A percentile compares a stretch with the other conserved stretches of the same genome.
phyloP scores from a whole-genome alignment of 192 early-diverging fungal species.

The Gryganskiella cystojenkinii region DNA sequence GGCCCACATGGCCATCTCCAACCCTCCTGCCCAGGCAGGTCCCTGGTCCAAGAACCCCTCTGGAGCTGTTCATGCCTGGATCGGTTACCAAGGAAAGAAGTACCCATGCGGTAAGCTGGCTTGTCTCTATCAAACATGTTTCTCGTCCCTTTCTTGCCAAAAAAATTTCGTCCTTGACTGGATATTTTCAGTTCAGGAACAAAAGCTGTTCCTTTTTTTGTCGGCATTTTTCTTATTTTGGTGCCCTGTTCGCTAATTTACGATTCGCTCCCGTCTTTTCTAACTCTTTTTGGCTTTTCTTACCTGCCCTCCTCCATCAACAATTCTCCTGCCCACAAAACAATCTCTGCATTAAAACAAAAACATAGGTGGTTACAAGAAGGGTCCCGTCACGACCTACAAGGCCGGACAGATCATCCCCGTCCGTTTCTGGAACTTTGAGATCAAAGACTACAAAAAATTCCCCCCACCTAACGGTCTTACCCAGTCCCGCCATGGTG shows the following conservation, averaged over 20 bases:
- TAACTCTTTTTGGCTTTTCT: constrained; percentile 3
- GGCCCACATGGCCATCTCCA: constrained; percentile 45
- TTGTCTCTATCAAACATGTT: background rate
- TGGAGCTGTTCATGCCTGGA: constrained; percentile 35
- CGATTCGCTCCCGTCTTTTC: too few species aligned
- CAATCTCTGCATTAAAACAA: background rate
- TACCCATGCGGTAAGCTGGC: constrained; percentile 45
- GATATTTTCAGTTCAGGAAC: too few species aligned
- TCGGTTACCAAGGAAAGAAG: constrained; percentile 29
- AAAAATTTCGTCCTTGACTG: background rate
- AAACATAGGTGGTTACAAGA: constrained; percentile 39
- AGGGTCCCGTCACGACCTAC: constrained; percentile 52
- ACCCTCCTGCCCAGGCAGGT: constrained; percentile 42
- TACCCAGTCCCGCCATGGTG: constrained; percentile 64
- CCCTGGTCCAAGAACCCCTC: constrained; percentile 34
- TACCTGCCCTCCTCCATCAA: too few species aligned
- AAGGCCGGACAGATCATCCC: constrained; percentile 58
- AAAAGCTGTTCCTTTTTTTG: too few species aligned
- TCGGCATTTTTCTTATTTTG: too few species aligned
- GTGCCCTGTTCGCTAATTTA: too few species aligned
- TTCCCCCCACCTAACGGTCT: constrained; percentile 31
- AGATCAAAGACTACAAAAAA: constrained; percentile 25
- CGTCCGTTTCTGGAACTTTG: constrained; percentile 58
- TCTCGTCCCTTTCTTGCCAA: background rate
- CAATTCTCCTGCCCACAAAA: background rate